These are phyloP conservation scores for Stellera chamaejasme DNA, from an alignment of 345 rosid species.

Conservation along the genomic window DNA sequence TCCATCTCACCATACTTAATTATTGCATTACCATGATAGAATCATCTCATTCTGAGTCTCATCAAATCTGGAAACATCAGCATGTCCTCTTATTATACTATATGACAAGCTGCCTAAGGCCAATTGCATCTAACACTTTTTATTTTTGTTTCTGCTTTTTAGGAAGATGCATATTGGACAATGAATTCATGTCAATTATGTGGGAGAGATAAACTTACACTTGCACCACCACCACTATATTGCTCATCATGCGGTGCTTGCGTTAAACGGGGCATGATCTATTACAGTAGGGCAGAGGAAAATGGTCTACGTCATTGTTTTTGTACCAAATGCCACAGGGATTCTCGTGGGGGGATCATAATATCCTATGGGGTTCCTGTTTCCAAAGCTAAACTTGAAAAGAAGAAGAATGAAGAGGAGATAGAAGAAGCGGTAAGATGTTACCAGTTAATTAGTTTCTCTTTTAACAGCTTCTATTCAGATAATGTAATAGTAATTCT, in stretches of 20 bases:
- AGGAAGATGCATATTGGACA: conserved; percentile 10
- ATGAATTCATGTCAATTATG: conserved; percentile 38
- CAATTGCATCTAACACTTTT: conserved; percentile 8
- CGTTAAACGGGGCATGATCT: conserved; percentile 20
- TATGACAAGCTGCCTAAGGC: conserved; percentile 5
- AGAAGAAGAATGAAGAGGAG: conserved; percentile 29
- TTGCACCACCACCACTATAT: conserved; percentile 36
- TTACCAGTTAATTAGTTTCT: neutral
- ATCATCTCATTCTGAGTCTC: neutral
- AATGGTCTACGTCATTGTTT: conserved; percentile 24
- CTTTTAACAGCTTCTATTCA: neutral
- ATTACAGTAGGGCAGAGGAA: conserved; percentile 29
- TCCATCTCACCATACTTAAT: no score
- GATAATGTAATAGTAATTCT: neutral
- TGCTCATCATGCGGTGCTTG: conserved; percentile 33
- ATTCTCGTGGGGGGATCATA: conserved; percentile 14
- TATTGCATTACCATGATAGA: no score
- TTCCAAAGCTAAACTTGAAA: conserved; percentile 25
- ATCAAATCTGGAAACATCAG: neutral
- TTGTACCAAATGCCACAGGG: conserved; percentile 33
- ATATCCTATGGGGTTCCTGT: conserved; percentile 21
- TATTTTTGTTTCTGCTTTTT: conserved; percentile 10
- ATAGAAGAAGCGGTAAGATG: conserved; percentile 33
- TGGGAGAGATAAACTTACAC: conserved; percentile 20
- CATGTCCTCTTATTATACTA: neutral